A percentile compares a stretch with the other conserved stretches of the same genome.
These are phyloP conservation scores for Solanum pinnatisectum DNA, from an alignment of 257 asterid genomes.

Conservation along the genomic window DNA sequence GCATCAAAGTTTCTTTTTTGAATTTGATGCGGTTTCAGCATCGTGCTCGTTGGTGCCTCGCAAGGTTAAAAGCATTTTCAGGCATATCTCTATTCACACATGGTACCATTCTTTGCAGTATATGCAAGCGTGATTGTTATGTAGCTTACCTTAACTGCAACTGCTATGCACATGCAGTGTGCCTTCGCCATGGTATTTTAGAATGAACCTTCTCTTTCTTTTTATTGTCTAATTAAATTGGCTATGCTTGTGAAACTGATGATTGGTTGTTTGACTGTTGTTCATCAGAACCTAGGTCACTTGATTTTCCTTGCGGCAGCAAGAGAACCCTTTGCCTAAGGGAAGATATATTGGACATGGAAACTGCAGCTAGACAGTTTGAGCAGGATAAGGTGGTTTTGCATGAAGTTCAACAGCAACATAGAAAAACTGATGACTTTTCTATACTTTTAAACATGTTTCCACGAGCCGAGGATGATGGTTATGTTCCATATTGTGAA, in stretches of 20 bases:
- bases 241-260: neutral
- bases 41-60: conserved; percentile 73
- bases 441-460: conserved; percentile 32
- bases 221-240: neutral
- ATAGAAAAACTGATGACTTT: conserved; percentile 34
- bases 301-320: conserved; percentile 53
- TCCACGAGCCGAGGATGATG: conserved; percentile 36
- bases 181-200: conserved; percentile 87
- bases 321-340: conserved; percentile 41
- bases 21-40: conserved; percentile 85
- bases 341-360: conserved; percentile 64
- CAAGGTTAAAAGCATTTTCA: conserved; percentile 34
- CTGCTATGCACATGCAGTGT: conserved; percentile 64
- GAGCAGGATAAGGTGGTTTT: conserved; percentile 52
- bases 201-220: neutral
- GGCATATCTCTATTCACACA: conserved; percentile 48
- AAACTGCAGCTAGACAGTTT: conserved; percentile 68
- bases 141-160: conserved; percentile 73
- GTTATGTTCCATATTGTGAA: conserved; percentile 56
- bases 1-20: conserved; percentile 56
- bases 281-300: conserved; percentile 46
- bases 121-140: conserved; percentile 88
- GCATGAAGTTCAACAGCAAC: conserved; percentile 42
- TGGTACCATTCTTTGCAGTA: conserved; percentile 83
- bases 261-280: conserved; percentile 6